Percentiles rank a stretch among this genome's conserved stretches.
phyloP scores from a whole-genome alignment of 305 asterid genomes.

The Rubia tinctorum region DNA sequence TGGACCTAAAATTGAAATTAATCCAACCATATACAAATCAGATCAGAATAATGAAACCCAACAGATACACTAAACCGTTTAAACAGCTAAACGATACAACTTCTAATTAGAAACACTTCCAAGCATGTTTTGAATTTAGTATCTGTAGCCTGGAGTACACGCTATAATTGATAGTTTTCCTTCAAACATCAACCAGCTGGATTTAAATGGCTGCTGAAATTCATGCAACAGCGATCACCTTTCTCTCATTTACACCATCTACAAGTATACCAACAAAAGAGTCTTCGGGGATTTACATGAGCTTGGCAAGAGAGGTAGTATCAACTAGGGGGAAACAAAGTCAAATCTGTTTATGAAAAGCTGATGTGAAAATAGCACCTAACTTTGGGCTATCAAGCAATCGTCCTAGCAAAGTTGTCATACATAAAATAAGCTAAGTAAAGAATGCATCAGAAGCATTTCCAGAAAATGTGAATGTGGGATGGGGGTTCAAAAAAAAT shows the following conservation, averaged over 20 bases:
- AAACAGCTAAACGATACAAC: neutral
- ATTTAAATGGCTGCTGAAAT: neutral
- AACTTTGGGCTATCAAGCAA: neutral
- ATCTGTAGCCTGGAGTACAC: neutral
- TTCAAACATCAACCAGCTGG: neutral
- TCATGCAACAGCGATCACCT: neutral
- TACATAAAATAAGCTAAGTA: neutral
- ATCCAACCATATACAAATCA: constrained; percentile 8
- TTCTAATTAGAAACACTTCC: neutral
- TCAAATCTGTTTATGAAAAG: neutral
- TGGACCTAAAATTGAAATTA: constrained; percentile 47
- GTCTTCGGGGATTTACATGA: neutral
- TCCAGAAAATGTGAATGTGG: neutral
- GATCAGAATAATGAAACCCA: constrained; percentile 1
- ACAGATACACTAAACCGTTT: neutral
- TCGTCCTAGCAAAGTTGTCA: neutral
- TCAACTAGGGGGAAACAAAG: neutral
- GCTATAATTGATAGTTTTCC: neutral
- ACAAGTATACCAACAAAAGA: neutral
- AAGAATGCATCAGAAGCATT: neutral
- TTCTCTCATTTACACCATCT: neutral
- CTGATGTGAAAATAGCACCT: neutral
- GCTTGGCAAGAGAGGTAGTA: neutral
- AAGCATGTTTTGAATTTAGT: neutral
- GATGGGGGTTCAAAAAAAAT: constrained; percentile 12